Conservation (phyloP, 1,139 yeast species). For the Sugiyamaella neomexicana region DNA sequence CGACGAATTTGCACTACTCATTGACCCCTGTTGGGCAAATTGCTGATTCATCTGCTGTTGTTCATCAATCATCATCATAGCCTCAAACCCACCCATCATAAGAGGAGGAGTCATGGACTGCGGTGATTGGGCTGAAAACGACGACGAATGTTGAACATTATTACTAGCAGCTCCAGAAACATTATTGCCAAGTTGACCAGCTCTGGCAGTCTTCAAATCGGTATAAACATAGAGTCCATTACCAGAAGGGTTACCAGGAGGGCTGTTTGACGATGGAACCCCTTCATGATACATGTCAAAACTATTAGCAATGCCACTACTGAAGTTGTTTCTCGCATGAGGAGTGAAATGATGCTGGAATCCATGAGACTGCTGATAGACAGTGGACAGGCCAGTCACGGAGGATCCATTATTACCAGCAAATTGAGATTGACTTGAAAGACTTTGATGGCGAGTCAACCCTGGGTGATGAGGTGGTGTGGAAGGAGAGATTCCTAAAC, state of each 20-base stretch:
- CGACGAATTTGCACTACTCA: conserved; percentile 9
- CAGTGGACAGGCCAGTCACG: conserved; percentile 8
- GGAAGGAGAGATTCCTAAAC: conserved; percentile 25
- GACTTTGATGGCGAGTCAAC: conserved; percentile 16
- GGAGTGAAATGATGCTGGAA: conserved; percentile 18
- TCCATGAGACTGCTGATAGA: conserved; percentile 16
- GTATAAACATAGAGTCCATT: conserved; percentile 12
- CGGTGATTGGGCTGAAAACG: conserved; percentile 14
- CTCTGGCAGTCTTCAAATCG: conserved; percentile 6
- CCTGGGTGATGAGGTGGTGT: conserved; percentile 23
- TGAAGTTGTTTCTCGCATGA: conserved; percentile 9
- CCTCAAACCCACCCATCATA: conserved; percentile 18
- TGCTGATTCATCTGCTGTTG: conserved; percentile 16
- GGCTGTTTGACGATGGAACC: not conserved
- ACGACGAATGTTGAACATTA: conserved; percentile 6
- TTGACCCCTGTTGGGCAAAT: not conserved
- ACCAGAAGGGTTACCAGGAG: conserved; percentile 5
- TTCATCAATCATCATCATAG: conserved; percentile 19
- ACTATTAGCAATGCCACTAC: conserved; percentile 9
- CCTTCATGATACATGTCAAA: conserved; percentile 10
- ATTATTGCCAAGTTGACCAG: conserved; percentile 2
- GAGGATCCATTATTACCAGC: conserved; percentile 15
- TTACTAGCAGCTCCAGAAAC: conserved; percentile 1
- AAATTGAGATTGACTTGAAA: conserved; percentile 16
- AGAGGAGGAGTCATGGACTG: conserved; percentile 17